Evolutionary conservation across 768 basidiomycete genomes (phyloP), one percentile per base, ranked within the genome.

Genomic region (Psilocybe cubensis): DNA sequence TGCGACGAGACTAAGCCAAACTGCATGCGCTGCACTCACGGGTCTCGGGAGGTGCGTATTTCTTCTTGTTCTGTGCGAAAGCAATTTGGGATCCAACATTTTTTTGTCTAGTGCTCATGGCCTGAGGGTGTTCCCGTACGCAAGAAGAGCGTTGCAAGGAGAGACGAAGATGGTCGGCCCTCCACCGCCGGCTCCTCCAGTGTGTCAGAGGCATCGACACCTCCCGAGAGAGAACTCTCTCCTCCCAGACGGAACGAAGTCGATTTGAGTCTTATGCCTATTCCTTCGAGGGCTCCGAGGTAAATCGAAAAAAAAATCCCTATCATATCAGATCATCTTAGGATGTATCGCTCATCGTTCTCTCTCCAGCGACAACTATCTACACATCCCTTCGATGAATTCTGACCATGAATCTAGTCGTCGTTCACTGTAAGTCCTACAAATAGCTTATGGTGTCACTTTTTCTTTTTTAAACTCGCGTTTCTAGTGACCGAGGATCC

Each of bases 1-100:
- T 98, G 95, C 72, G 95, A 96, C 70, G 95, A 98, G 74, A 83
- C 83, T 11, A 92, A 94, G 69, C 95, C 94, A 53, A 83, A 81
- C 56, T 96, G 94, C 76, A 85, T 86, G 78, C 85, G 93, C 31
- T 96, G 94, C 66, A 84, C 86, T 23, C 91, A 92, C 71, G 89
- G 91, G 9, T 89, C 93, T 66, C 81, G 92, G 72, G 90, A 93
- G 64, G 92, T 91, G 71, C 52, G 85, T 72, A 3, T 48, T 41
- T 27, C 14, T 21, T 52, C 31, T 52, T 42, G 49, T 35, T 52
- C 28, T 46, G 52, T 40, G 25, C 55, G 27, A 23, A 52, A 27
- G 42, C 38, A 20, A 25, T 59, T 25, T 24, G n/a, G 18, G n/a
- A 12, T 12, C 21, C 25, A 40, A 27, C 17, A 48, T 50, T 48